Evolutionary conservation across 371 early-diverging fungal genomes (phyloP), one percentile per base, ranked within the genome.

Genomic region (Rhizopus sp.): DNA sequence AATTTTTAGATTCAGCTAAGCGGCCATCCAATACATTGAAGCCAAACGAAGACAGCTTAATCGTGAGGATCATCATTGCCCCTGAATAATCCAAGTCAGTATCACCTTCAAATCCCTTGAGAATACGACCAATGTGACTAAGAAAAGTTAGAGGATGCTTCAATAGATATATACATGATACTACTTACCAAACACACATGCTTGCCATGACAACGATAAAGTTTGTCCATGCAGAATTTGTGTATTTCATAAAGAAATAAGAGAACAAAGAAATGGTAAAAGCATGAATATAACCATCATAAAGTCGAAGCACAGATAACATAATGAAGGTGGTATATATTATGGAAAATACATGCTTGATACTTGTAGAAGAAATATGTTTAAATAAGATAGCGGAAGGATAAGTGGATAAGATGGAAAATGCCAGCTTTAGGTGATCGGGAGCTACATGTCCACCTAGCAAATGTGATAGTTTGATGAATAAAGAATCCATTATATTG

Each of bases 51-150:
- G 93, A 87, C 46, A 93, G 63, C 69, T 95, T 95, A 63, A 95
- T 92, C 7, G 91, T 89, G 46, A 91, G 71, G 31, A 97, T 82
- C 97, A 97, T 97, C 70, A 93, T 84, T 1, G 93, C 87, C 9
- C 93, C 93, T 5, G 96, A 91, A 55, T 88, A 82, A 75, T 97
- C 96, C 52, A 92, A 79, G 31, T 69, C 62, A 30, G 75, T 82
- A 57, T 75, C 75, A 30, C 81, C 75, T 49, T 65, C 64, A 31
- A 69, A 63, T 33, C 82, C 75, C 57, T 81, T 67, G 49, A 77
- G 40, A 58, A 87, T 88, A 41, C 85, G 75, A 53, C 70, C 64
- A 39, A 89, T 64, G 62, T 89, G 89, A 62, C 88, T 89, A 66
- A 16, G 35, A 17, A 42, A 50, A 55, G 15, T 34, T 29, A 49